Evolutionary conservation across 352 stramenopile genomes (phyloP).

Genomic region (Sclerospora graminicola): DNA sequence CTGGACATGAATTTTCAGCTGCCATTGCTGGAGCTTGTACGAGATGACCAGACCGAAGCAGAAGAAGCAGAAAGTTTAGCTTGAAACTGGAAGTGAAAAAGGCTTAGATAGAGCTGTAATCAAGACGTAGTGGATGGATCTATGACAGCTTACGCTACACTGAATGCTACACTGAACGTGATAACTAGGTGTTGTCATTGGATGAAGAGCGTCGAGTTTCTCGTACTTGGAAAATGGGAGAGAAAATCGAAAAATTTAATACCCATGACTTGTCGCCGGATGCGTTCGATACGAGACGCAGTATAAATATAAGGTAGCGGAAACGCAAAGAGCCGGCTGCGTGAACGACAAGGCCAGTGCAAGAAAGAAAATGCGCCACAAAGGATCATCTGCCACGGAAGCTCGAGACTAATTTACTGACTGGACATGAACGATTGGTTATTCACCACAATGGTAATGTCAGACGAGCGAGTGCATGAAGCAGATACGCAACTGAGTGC

Average conservation of each 20-base stretch:
- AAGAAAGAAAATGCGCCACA: conserved; percentile 21
- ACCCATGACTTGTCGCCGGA: conserved; percentile 4
- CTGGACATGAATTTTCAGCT: conserved; percentile 1
- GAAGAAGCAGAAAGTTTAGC: background rate
- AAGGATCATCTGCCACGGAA: conserved; percentile 15
- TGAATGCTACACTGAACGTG: conserved; percentile 8
- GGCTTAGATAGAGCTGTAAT: background rate
- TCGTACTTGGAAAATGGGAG: too few relatives aligned
- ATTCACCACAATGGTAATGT: conserved; percentile 6
- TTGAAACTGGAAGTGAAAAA: conserved; percentile 1
- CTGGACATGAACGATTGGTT: conserved; percentile 11
- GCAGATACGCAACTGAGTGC: conserved; percentile 6
- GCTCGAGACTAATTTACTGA: conserved; percentile 6
- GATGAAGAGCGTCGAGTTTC: too few relatives aligned
- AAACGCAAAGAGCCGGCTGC: conserved; percentile 11
- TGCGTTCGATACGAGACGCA: conserved; percentile 14
- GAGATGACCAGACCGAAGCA: background rate
- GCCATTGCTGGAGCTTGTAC: background rate
- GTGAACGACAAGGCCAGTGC: conserved; percentile 19
- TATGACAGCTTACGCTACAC: conserved; percentile 1
- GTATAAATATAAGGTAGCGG: conserved; percentile 12
- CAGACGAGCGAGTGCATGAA: conserved; percentile 5
- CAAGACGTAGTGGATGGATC: background rate
- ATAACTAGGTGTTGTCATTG: conserved; percentile 13
- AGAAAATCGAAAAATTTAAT: too few relatives aligned